These are phyloP conservation scores for Acidiella bohemica DNA, from an alignment of 495 filamentous ascomycete species.

Conservation along the genomic window DNA sequence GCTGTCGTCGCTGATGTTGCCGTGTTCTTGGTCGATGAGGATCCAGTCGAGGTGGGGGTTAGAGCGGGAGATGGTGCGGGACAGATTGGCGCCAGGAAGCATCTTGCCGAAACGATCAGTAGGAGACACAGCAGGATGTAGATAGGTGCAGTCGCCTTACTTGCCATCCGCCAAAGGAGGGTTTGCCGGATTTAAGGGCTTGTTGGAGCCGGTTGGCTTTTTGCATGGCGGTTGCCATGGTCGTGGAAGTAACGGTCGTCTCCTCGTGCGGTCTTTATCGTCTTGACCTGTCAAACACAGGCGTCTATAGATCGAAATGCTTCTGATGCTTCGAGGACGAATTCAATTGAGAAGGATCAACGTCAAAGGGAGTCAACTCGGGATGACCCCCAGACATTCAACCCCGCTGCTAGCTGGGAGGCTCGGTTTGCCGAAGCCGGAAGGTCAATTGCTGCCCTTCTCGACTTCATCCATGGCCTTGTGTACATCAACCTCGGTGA, in stretches of 20 bases:
- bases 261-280: too few relatives aligned
- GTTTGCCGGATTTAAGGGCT: constrained; percentile 41
- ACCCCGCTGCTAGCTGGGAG: constrained; percentile 2
- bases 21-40: constrained; percentile 64
- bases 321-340: too few relatives aligned
- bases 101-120: constrained; percentile 33
- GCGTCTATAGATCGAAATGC: too few relatives aligned
- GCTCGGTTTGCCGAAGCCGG: too few relatives aligned
- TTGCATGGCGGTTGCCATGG: constrained; percentile 43
- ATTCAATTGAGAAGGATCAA: too few relatives aligned
- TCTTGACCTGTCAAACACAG: too few relatives aligned
- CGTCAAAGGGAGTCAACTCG: too few relatives aligned
- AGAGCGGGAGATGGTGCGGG: constrained; percentile 47
- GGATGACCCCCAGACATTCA: not conserved
- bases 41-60: constrained; percentile 59
- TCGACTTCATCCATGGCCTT: constrained; percentile 50
- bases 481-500: constrained; percentile 54
- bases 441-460: too few relatives aligned
- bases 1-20: constrained; percentile 56
- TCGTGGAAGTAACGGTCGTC: too few relatives aligned
- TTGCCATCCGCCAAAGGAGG: constrained; percentile 47
- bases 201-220: constrained; percentile 49
- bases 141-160: too few relatives aligned
- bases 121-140: not conserved
- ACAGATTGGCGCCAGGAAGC: constrained; percentile 57